Evolutionary conservation across 192 early-diverging fungal genomes (phyloP).

Genomic region (Chytriomyces sp.): DNA sequence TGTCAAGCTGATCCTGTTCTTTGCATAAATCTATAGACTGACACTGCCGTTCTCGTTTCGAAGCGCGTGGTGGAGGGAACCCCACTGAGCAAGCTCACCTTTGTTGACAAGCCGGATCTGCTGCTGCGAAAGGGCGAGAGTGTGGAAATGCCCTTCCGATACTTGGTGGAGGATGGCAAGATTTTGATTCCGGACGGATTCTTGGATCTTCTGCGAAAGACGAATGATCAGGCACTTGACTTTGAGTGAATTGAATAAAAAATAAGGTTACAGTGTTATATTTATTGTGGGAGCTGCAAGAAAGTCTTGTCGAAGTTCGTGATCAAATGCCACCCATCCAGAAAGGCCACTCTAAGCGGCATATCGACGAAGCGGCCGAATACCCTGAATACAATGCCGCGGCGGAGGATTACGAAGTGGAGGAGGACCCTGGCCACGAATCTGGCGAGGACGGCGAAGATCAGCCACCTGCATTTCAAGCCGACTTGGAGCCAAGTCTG

Average conservation of each 20-base stretch:
- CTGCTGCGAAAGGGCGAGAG: conserved; percentile 67
- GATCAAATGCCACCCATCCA: no score
- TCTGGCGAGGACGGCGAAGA: no score
- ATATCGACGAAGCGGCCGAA: no score
- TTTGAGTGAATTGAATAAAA: background rate
- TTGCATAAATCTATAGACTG: conserved; percentile 46
- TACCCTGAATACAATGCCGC: no score
- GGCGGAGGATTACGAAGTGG: no score
- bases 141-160: conserved; percentile 79
- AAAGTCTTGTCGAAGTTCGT: no score
- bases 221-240: conserved; percentile 58
- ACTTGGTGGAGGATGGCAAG: conserved; percentile 58
- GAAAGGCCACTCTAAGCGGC: no score
- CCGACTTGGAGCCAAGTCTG: no score
- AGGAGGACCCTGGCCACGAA: no score
- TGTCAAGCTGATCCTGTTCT: background rate
- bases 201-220: conserved; percentile 70
- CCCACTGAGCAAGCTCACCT: conserved; percentile 64
- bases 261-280: no score
- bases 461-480: no score
- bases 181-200: conserved; percentile 72
- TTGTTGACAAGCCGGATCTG: conserved; percentile 75
- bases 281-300: no score
- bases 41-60: conserved; percentile 77
- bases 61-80: conserved; percentile 66